These are phyloP conservation scores for Umbelopsis sp. DNA, from an alignment of 192 early-diverging fungal genomes.

Conservation along the genomic window DNA sequence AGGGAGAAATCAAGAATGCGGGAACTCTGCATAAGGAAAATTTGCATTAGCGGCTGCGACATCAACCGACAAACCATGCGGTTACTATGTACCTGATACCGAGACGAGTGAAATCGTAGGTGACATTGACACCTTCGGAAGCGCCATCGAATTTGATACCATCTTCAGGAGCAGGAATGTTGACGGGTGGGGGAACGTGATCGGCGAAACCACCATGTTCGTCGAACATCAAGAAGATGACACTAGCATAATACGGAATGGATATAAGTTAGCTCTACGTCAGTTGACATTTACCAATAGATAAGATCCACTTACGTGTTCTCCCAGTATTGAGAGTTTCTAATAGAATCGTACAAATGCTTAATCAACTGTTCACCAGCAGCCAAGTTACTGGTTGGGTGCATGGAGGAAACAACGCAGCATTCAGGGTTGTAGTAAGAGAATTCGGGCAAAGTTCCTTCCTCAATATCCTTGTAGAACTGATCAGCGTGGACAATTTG, in stretches of 20 bases:
- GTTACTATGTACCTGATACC: slow-evolving; percentile 32
- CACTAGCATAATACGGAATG: no score
- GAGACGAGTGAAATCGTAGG: background rate
- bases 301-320: slow-evolving; percentile 1
- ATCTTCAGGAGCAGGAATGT: background rate
- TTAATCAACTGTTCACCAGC: slow-evolving; percentile 10
- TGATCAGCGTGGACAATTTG: slow-evolving; percentile 1
- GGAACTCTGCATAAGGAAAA: slow-evolving; percentile 32
- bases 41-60: no score
- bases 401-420: slow-evolving; percentile 9
- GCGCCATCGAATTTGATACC: background rate
- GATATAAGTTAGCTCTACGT: no score
- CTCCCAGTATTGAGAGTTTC: slow-evolving; percentile 11
- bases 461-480: slow-evolving; percentile 1
- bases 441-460: background rate
- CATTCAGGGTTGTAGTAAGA: background rate
- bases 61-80: no score
- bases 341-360: slow-evolving; percentile 6
- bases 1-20: slow-evolving; percentile 45
- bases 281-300: no score
- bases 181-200: slow-evolving; percentile 14
- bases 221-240: slow-evolving; percentile 24
- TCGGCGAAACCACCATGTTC: slow-evolving; percentile 50
- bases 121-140: background rate
- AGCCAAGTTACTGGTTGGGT: slow-evolving; percentile 1